A percentile compares a stretch with the other conserved stretches of the same genome.
phyloP scores from a whole-genome alignment of 164 flowering plant species.

The Buxus sempervirens region DNA sequence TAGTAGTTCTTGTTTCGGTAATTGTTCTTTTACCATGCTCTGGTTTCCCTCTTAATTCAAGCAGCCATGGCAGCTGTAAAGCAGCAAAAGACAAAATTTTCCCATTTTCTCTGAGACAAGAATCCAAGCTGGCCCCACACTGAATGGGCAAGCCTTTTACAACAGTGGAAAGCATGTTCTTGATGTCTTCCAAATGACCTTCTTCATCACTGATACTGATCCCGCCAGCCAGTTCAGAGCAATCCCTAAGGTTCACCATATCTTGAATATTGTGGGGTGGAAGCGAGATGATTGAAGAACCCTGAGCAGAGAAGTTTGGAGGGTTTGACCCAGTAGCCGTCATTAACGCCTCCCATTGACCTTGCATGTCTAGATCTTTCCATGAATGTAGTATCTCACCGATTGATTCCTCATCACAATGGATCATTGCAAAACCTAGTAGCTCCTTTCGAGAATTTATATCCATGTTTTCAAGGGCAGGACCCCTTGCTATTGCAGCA shows the following conservation, averaged over 20 bases:
- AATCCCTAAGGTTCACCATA: constrained; percentile 22
- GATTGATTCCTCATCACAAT: constrained; percentile 92
- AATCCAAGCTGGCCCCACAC: constrained; percentile 45
- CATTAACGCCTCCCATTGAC: constrained; percentile 65
- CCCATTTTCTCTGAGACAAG: constrained; percentile 56
- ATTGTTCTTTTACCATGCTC: constrained; percentile 33
- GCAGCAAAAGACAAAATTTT: constrained; percentile 71
- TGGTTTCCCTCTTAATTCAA: constrained; percentile 50
- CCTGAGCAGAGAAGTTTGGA: constrained; percentile 39
- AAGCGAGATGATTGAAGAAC: constrained; percentile 32
- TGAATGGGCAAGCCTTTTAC: constrained; percentile 48
- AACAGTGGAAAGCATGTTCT: constrained; percentile 38
- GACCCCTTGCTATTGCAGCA: constrained; percentile 97
- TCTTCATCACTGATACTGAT: constrained; percentile 31
- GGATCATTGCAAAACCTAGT: constrained; percentile 86
- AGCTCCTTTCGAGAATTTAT: constrained; percentile 68
- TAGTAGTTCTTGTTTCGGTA: constrained; percentile 16
- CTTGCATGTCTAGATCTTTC: constrained; percentile 92
- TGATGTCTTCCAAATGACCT: constrained; percentile 27
- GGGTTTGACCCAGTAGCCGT: constrained; percentile 51
- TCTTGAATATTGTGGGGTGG: constrained; percentile 31
- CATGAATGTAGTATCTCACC: constrained; percentile 86
- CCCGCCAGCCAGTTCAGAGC: constrained; percentile 29
- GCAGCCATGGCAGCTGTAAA: constrained; percentile 82
- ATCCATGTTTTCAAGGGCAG: constrained; percentile 82